These are phyloP conservation scores for Polyporus arcularius DNA, from an alignment of 768 basidiomycete genomes.

Conservation along the genomic window DNA sequence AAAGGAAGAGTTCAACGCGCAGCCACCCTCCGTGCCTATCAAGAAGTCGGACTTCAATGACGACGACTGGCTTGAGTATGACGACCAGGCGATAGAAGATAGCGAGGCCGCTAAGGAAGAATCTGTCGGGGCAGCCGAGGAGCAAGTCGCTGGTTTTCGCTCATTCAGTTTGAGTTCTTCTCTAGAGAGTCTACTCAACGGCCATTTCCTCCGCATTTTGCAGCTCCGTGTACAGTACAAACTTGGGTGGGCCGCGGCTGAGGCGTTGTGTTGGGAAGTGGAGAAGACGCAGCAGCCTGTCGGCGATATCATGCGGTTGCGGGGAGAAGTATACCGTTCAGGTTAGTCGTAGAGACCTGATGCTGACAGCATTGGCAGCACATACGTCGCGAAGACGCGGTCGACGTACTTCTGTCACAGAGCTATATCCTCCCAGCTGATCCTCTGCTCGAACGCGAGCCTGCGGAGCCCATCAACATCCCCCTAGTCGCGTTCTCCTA, in stretches of 20 bases:
- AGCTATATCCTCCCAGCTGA: conserved; percentile 56
- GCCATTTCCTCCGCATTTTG: conserved; percentile 55
- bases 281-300: conserved; percentile 46
- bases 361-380: conserved; percentile 16
- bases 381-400: conserved; percentile 41
- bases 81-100: neutral
- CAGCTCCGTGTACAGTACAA: conserved; percentile 49
- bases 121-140: conserved; percentile 28
- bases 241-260: conserved; percentile 73
- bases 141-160: conserved; percentile 43
- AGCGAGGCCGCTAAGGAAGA: conserved; percentile 3
- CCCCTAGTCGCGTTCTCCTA: conserved; percentile 66
- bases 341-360: no score
- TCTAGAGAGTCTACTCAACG: conserved; percentile 60
- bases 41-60: conserved; percentile 13
- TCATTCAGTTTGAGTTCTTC: conserved; percentile 65
- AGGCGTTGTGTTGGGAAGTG: conserved; percentile 48
- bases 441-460: conserved; percentile 42
- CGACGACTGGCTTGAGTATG: conserved; percentile 27
- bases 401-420: conserved; percentile 39
- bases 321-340: conserved; percentile 39
- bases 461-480: conserved; percentile 50
- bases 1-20: conserved; percentile 36
- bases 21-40: neutral
- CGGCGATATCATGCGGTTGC: conserved; percentile 39